Conservation (phyloP, 225 moss, liverwort and hornwort species). For the Physcomitrellopsis africana region DNA sequence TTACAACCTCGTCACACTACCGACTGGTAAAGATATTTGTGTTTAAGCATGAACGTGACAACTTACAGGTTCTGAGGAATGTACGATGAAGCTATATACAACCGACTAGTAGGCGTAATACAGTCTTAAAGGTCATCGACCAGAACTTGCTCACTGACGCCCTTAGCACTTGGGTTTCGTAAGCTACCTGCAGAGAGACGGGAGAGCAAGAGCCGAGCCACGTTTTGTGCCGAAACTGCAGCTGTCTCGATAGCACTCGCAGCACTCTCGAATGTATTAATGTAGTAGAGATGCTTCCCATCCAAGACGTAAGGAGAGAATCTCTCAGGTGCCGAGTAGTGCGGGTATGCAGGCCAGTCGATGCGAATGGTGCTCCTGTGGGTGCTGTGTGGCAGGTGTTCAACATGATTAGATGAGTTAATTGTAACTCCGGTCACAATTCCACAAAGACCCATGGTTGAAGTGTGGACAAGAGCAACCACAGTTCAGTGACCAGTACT, state of each 20-base stretch:
- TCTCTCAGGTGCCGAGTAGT: conserved; percentile 77
- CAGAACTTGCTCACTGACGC: conserved; percentile 9
- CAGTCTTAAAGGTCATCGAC: conserved; percentile 26
- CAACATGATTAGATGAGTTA: background rate
- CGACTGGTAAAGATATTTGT: too few species aligned
- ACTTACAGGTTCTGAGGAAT: too few species aligned
- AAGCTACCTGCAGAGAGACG: conserved; percentile 40
- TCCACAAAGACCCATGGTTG: background rate
- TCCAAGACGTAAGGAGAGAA: conserved; percentile 85
- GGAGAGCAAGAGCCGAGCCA: conserved; percentile 80
- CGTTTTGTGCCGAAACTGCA: conserved; percentile 85
- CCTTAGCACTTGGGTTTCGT: conserved; percentile 9
- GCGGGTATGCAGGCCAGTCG: conserved; percentile 95
- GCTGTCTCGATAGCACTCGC: conserved; percentile 93
- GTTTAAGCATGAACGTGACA: too few species aligned
- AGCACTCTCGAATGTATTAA: conserved; percentile 91
- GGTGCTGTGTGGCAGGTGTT: conserved; percentile 39
- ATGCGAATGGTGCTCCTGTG: conserved; percentile 59
- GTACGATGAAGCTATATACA: too few species aligned
- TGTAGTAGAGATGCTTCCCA: conserved; percentile 81
- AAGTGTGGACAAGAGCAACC: background rate
- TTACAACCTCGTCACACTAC: too few species aligned
- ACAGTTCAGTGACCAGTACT: background rate
- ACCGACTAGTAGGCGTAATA: background rate
- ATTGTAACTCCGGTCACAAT: background rate